A percentile compares a stretch with the other conserved stretches of the same genome.
These are phyloP conservation scores for Diphasiastrum complanatum DNA, from an alignment of 83 land plant species.

Conservation along the genomic window DNA sequence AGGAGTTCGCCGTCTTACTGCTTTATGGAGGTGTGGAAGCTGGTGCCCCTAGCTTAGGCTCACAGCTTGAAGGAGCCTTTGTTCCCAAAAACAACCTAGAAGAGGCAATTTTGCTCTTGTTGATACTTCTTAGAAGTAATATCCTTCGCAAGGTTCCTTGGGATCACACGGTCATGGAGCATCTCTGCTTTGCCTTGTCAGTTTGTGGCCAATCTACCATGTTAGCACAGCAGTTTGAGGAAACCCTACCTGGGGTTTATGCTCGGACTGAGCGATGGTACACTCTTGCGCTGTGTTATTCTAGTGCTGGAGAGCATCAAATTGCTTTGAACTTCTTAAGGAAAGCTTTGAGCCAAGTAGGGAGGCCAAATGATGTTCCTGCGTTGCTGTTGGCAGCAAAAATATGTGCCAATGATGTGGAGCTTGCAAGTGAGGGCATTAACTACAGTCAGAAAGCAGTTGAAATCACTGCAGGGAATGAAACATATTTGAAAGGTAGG, in stretches of 20 bases:
- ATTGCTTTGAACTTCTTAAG: constrained; percentile 52
- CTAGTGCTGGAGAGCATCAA: constrained; percentile 49
- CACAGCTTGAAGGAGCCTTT: constrained; percentile 65
- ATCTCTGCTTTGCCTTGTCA: constrained; percentile 78
- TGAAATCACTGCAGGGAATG: constrained; percentile 21
- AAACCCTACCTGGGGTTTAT: constrained; percentile 59
- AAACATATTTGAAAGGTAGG: constrained; percentile 29
- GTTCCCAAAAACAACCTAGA: constrained; percentile 76
- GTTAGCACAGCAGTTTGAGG: constrained; percentile 66
- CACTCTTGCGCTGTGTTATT: constrained; percentile 75
- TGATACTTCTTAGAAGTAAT: constrained; percentile 60
- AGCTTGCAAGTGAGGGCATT: constrained; percentile 46
- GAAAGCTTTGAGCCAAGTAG: constrained; percentile 42
- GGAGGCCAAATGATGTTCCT: constrained; percentile 52
- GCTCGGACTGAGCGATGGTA: constrained; percentile 56
- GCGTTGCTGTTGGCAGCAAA: constrained; percentile 71
- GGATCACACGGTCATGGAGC: constrained; percentile 78
- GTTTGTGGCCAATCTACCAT: constrained; percentile 46
- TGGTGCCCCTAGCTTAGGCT: constrained; percentile 50
- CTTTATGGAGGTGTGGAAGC: constrained; percentile 87
- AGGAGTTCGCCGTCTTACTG: constrained; percentile 76
- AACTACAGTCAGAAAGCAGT: constrained; percentile 63
- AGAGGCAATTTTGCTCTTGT: constrained; percentile 72
- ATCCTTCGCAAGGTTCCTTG: constrained; percentile 47
- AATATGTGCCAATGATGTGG: constrained; percentile 46